These are phyloP conservation scores for Neonothopanus nambi DNA, from an alignment of 1,284 basidiomycete genomes.

Conservation along the genomic window DNA sequence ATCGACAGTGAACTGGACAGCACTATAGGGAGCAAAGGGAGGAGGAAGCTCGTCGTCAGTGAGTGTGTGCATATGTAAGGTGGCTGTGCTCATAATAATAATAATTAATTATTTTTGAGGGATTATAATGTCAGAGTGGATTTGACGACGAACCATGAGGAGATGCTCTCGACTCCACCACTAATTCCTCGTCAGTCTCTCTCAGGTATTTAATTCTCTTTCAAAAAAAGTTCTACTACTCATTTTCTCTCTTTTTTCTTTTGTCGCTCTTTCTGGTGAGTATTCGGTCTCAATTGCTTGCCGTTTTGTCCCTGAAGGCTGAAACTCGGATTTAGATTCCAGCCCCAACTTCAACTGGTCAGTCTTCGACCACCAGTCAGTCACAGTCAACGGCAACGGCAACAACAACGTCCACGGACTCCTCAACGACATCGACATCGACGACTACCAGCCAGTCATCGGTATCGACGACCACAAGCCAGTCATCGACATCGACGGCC, in stretches of 20 bases:
- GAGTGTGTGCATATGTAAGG: neutral
- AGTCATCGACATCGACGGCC: neutral
- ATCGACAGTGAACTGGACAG: conserved; percentile 55
- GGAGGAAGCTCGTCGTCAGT: conserved; percentile 50
- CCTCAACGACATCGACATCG: conserved; percentile 10
- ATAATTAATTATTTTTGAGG: too few species aligned
- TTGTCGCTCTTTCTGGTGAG: conserved; percentile 5
- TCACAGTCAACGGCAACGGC: conserved; percentile 15
- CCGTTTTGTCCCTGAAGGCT: too few species aligned
- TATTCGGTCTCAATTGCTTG: too few species aligned
- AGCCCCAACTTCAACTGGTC: conserved; percentile 5
- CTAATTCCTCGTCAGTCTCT: conserved; percentile 16
- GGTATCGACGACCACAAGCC: conserved; percentile 17
- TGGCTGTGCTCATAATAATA: conserved; percentile 7
- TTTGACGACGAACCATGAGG: too few species aligned
- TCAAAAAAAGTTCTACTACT: neutral
- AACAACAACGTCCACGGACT: conserved; percentile 17
- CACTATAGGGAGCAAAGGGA: conserved; percentile 60
- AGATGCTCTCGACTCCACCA: conserved; percentile 7
- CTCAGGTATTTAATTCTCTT: conserved; percentile 13
- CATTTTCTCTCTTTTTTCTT: conserved; percentile 5
- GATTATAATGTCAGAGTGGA: too few species aligned
- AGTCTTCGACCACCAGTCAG: conserved; percentile 15
- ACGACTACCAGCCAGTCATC: conserved; percentile 17
- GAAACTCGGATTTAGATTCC: too few species aligned